A percentile compares a stretch with the other conserved stretches of the same genome.
phyloP scores from a whole-genome alignment of 2,329 filamentous ascomycete genomes.

The Colletotrichum spinosum region DNA sequence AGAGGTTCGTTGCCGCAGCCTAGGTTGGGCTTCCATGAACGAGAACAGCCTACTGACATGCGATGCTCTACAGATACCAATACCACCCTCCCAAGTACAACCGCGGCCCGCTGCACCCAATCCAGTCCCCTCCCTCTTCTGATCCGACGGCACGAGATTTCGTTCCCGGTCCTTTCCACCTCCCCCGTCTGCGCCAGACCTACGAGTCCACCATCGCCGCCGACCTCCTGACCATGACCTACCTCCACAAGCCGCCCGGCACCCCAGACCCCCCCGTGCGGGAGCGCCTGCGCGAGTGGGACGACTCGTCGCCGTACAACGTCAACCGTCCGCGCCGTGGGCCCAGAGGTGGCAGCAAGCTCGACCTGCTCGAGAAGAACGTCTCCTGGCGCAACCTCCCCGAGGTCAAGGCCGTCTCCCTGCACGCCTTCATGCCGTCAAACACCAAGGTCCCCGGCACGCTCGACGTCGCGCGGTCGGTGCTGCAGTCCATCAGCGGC shows the following conservation, averaged over 20 bases:
- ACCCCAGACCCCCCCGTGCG: constrained; percentile 64
- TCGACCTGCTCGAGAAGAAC: constrained; percentile 78
- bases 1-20: constrained; percentile 53
- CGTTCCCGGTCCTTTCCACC: constrained; percentile 89
- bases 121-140: constrained; percentile 88
- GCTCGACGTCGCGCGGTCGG: constrained; percentile 85
- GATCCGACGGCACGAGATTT: constrained; percentile 91
- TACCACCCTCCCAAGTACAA: constrained; percentile 95
- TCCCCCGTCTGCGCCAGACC: constrained; percentile 89
- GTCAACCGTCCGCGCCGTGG: constrained; percentile 88
- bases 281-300: constrained; percentile 85
- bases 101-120: constrained; percentile 91
- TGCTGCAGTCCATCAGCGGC: constrained; percentile 87
- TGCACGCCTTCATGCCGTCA: constrained; percentile 80
- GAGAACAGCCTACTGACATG: constrained; percentile 42
- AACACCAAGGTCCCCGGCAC: constrained; percentile 78
- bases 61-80: constrained; percentile 74
- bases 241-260: constrained; percentile 86
- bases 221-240: constrained; percentile 90
- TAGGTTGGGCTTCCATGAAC: constrained; percentile 16
- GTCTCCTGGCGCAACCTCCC: constrained; percentile 89
- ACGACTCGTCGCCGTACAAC: constrained; percentile 92
- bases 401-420: constrained; percentile 80
- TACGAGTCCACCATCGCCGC: constrained; percentile 87
- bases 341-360: constrained; percentile 80